These are phyloP conservation scores for Penicillium rolfsii DNA, from an alignment of 2,329 filamentous ascomycete genomes.

Conservation along the genomic window DNA sequence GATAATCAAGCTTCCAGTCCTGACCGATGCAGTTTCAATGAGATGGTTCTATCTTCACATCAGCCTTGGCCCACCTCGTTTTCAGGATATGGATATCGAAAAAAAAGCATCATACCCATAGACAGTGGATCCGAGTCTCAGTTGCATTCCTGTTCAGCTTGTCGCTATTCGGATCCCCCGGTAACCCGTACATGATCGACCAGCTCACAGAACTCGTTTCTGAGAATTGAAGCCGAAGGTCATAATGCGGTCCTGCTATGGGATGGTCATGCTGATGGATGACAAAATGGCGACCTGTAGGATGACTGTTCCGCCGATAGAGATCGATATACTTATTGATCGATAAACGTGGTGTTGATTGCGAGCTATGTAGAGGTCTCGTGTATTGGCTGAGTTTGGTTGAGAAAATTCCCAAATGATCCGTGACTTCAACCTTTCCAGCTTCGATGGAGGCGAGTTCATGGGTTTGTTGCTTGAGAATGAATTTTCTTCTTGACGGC, in stretches of 20 bases:
- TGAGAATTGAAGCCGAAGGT: conserved; percentile 71
- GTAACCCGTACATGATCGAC: conserved; percentile 66
- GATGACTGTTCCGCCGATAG: conserved; percentile 53
- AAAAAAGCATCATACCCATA: conserved; percentile 53
- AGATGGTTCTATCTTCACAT: conserved; percentile 58
- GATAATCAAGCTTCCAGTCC: conserved; percentile 62
- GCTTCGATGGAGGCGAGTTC: conserved; percentile 56
- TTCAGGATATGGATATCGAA: not conserved
- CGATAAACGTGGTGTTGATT: conserved; percentile 39
- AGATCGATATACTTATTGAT: conserved; percentile 50
- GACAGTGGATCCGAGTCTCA: conserved; percentile 64
- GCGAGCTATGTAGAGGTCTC: conserved; percentile 28
- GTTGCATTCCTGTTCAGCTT: conserved; percentile 62
- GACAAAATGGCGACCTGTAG: conserved; percentile 62
- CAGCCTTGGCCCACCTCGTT: not conserved
- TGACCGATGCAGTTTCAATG: conserved; percentile 59
- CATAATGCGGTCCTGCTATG: conserved; percentile 69
- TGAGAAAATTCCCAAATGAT: conserved; percentile 56
- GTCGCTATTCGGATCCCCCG: conserved; percentile 60
- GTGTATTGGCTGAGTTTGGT: conserved; percentile 41
- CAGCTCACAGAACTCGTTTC: conserved; percentile 66
- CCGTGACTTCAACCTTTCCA: conserved; percentile 50
- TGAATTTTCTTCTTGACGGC: conserved; percentile 11
- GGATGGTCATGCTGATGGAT: conserved; percentile 76
- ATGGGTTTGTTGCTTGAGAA: not conserved